Percentiles rank a stretch among this genome's conserved stretches.
Conservation (phyloP, 495 filamentous ascomycete species). For the Penicillium cataractarum region DNA sequence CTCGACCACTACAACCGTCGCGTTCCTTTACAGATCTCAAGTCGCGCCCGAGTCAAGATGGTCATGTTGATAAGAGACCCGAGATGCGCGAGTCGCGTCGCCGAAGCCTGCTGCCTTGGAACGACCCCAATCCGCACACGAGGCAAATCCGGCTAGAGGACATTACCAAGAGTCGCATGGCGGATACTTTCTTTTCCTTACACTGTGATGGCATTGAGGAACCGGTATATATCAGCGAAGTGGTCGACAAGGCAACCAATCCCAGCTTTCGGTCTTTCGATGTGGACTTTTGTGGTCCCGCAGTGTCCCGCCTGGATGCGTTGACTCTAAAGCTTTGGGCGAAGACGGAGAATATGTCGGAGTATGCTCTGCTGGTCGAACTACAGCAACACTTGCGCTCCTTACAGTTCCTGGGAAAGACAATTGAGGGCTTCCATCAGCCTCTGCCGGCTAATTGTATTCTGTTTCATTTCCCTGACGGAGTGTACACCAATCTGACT, state of each 20-base stretch:
- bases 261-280: conserved; percentile 90
- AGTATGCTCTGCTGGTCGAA: conserved; percentile 72
- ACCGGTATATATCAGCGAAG: conserved; percentile 90
- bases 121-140: conserved; percentile 63
- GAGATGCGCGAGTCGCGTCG: conserved; percentile 52
- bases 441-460: conserved; percentile 84
- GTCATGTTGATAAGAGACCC: conserved; percentile 25
- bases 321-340: conserved; percentile 79
- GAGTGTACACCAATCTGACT: conserved; percentile 77
- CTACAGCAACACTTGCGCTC: conserved; percentile 69
- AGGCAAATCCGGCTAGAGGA: conserved; percentile 79
- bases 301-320: conserved; percentile 63
- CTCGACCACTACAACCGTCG: conserved; percentile 63
- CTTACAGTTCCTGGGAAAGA: conserved; percentile 79
- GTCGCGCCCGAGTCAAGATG: conserved; percentile 33
- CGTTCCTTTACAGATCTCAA: conserved; percentile 73
- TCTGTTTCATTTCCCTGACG: conserved; percentile 85
- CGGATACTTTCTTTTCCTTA: conserved; percentile 88
- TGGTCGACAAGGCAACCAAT: conserved; percentile 79
- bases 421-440: conserved; percentile 70
- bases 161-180: conserved; percentile 69
- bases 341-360: conserved; percentile 56
- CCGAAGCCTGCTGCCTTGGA: conserved; percentile 71
- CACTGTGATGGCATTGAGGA: conserved; percentile 67
- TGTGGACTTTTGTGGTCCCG: conserved; percentile 66